Conservation (phyloP, 768 basidiomycete species). For the Lactarius trivialis region DNA sequence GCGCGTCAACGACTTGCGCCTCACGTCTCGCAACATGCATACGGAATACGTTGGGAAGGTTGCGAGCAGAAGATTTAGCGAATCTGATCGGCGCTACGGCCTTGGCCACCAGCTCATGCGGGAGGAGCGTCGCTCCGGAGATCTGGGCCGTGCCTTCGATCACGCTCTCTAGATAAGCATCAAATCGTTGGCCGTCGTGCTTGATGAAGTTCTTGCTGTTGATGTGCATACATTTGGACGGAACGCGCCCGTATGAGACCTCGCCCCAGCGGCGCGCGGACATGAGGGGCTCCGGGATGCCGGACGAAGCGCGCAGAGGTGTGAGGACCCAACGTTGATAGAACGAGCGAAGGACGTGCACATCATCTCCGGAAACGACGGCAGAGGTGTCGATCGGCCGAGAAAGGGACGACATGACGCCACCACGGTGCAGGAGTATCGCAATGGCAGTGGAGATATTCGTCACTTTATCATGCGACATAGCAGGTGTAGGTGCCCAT, state of each 20-base stretch:
- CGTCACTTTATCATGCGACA: constrained; percentile 55
- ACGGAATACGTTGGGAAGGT: constrained; percentile 27
- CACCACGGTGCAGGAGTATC: constrained; percentile 42
- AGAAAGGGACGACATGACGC: constrained; percentile 22
- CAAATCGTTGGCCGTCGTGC: constrained; percentile 56
- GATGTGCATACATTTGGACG: constrained; percentile 55
- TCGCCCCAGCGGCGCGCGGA: constrained; percentile 49
- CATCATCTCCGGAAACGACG: constrained; percentile 32
- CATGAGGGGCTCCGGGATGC: constrained; percentile 59
- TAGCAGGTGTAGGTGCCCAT: constrained; percentile 60
- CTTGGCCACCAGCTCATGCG: constrained; percentile 51
- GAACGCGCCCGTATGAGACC: constrained; percentile 52
- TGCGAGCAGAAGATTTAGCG: constrained; percentile 16
- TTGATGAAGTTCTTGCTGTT: constrained; percentile 48
- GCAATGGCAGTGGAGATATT: constrained; percentile 61
- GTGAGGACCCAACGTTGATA: constrained; percentile 56
- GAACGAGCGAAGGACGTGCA: constrained; percentile 45
- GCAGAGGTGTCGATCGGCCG: constrained; percentile 23
- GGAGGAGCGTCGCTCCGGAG: constrained; percentile 61
- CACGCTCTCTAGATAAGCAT: constrained; percentile 49
- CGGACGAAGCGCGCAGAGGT: constrained; percentile 42
- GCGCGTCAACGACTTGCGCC: constrained; percentile 48
- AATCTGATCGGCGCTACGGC: constrained; percentile 22
- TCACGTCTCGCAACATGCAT: constrained; percentile 32
- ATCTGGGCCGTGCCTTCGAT: constrained; percentile 49